Evolutionary conservation across 1,284 basidiomycete species (phyloP), one percentile per base, ranked within the genome.

Genomic region (Boletus chippewaensis): DNA sequence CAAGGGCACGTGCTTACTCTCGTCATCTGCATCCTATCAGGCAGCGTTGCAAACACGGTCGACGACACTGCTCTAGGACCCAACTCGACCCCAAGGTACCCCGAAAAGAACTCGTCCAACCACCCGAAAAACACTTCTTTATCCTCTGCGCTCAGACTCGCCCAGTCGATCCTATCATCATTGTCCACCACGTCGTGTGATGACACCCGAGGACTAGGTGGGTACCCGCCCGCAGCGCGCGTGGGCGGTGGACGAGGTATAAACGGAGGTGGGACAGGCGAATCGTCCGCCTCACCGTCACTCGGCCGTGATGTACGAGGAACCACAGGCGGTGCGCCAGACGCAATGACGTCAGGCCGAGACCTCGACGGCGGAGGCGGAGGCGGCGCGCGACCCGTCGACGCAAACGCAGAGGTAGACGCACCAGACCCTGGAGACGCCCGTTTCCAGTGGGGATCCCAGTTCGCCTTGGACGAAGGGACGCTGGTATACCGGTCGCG

Each of bases 41-140:
- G 26, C 9, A 12, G 15, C 39, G n/a, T 20, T 10, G 31, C 16
- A 18, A 43, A 4, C n/a, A 34, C 39, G 29, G 15, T 12, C 16
- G 40, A 20, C 8, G 32, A 29, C 15, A 6, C 43, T 22, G 42
- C 0, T 36, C 53, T 49, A 5, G 59, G 54, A 40, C 54, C 32
- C 38, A 68, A 22, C 45, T 55, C 53, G 24, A 69, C 50, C 45
- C 48, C 44, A 22, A 69, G 56, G 49, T 70, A 72, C 38, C 72
- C 71, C 16, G 76, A 73, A 60, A 89, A 89, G 67, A 84, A 90
- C 61, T 87, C 84, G 61, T 91, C 87, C 15, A 91, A 69, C 81
- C 84, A 87, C 47, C 67, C 66, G 64, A 91, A 91, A 61, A 91
- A 83, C 15, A 70, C 77, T 31, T 79, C 67, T 63, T 88, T 91